A percentile compares a stretch with the other conserved stretches of the same genome.
Conservation (phyloP, 2,329 filamentous ascomycete genomes). For the Beauveria sp. region DNA sequence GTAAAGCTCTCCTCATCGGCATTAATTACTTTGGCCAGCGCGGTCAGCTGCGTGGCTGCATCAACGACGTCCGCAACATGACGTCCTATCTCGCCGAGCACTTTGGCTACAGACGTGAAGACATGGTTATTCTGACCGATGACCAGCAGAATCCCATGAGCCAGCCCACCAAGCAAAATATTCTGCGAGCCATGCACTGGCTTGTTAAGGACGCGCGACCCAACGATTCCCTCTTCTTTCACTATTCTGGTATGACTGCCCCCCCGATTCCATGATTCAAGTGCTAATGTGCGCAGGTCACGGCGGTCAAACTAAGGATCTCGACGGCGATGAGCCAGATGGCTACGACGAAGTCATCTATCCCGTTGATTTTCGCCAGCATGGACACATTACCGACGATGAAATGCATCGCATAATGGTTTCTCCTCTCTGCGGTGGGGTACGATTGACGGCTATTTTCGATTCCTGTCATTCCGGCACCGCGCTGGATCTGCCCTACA, state of each 20-base stretch:
- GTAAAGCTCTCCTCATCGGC: conserved; percentile 85
- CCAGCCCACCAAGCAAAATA: conserved; percentile 92
- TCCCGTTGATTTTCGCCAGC: conserved; percentile 70
- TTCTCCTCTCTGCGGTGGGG: conserved; percentile 45
- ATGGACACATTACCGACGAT: conserved; percentile 77
- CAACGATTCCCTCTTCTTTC: conserved; percentile 95
- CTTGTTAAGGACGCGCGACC: conserved; percentile 86
- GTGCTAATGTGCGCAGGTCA: conserved; percentile 43
- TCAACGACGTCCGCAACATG: conserved; percentile 98
- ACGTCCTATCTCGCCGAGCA: conserved; percentile 80
- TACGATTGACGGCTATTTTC: conserved; percentile 55
- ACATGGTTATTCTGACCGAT: conserved; percentile 95
- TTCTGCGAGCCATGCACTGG: conserved; percentile 95
- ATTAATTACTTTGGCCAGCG: conserved; percentile 96
- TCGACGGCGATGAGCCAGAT: conserved; percentile 74
- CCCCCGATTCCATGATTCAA: neutral
- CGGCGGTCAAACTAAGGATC: conserved; percentile 72
- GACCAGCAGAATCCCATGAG: conserved; percentile 97
- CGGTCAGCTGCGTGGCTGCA: conserved; percentile 84
- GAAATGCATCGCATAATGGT: conserved; percentile 74
- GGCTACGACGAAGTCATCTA: conserved; percentile 81
- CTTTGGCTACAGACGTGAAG: conserved; percentile 87
- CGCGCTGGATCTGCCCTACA: conserved; percentile 58
- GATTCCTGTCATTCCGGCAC: conserved; percentile 62
- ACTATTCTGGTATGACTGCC: conserved; percentile 69